These are phyloP conservation scores for Barbatosphaeria neglecta DNA, from an alignment of 495 filamentous ascomycete species.

Conservation along the genomic window DNA sequence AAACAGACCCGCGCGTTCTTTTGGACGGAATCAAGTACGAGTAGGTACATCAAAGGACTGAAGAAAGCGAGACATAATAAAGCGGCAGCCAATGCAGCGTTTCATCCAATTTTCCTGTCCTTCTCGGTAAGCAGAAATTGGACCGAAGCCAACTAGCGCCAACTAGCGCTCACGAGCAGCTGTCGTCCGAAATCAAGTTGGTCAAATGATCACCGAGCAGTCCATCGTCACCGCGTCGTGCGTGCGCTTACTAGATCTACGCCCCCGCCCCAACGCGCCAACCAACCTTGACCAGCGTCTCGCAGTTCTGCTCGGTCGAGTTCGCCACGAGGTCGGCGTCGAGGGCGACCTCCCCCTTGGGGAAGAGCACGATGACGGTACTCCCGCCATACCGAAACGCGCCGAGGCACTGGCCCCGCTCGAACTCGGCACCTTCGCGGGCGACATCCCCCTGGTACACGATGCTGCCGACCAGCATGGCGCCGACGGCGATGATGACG, in stretches of 20 bases:
- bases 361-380: conserved; percentile 28
- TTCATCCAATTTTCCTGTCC: no score
- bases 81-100: no score
- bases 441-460: conserved; percentile 23
- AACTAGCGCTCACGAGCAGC: no score
- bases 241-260: no score
- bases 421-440: conserved; percentile 14
- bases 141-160: no score
- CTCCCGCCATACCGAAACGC: conserved; percentile 31
- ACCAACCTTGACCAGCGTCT: conserved; percentile 23
- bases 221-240: no score
- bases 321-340: conserved; percentile 28
- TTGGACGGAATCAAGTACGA: no score
- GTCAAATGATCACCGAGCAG: not conserved
- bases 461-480: conserved; percentile 32
- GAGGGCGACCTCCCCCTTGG: conserved; percentile 22
- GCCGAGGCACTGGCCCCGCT: conserved; percentile 30
- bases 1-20: no score
- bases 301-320: conserved; percentile 14
- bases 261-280: conserved; percentile 14
- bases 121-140: no score
- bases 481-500: conserved; percentile 28
- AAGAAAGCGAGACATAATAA: no score
- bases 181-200: not conserved
- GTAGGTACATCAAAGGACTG: no score